Evolutionary conservation across 2,329 filamentous ascomycete genomes (phyloP).

Genomic region (Tolypocladium tundrense): DNA sequence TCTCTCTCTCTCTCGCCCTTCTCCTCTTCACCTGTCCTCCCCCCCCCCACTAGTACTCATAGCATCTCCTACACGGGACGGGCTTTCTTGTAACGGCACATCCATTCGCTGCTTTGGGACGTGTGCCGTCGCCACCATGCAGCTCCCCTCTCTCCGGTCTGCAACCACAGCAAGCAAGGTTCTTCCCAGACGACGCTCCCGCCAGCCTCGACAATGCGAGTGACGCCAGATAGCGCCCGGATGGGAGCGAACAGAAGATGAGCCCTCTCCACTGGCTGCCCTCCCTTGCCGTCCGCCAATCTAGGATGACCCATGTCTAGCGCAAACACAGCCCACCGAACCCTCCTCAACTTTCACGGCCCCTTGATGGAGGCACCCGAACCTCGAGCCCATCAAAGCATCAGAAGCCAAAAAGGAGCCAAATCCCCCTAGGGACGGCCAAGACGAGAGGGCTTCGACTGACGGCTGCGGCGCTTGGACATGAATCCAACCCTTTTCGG

Average conservation of each 20-base stretch:
- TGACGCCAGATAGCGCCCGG: background rate
- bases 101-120: background rate
- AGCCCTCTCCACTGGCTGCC: background rate
- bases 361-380: background rate
- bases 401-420: background rate
- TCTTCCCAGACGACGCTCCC: background rate
- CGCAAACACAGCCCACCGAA: constrained; percentile 1
- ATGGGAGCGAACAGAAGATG: background rate
- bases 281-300: constrained; percentile 12
- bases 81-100: background rate
- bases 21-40: background rate
- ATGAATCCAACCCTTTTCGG: background rate
- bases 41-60: background rate
- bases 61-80: background rate
- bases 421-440: background rate
- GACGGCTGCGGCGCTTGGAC: background rate
- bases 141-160: background rate
- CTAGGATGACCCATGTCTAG: constrained; percentile 17
- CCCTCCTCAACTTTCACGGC: background rate
- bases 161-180: background rate
- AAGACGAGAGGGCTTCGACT: background rate
- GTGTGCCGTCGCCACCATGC: background rate
- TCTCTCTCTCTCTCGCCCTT: no score
- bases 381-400: background rate
- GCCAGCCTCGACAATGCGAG: background rate